Evolutionary conservation across 225 moss, liverwort and hornwort species (phyloP), one percentile per base, ranked within the genome.

Genomic region (Neckera pumila): DNA sequence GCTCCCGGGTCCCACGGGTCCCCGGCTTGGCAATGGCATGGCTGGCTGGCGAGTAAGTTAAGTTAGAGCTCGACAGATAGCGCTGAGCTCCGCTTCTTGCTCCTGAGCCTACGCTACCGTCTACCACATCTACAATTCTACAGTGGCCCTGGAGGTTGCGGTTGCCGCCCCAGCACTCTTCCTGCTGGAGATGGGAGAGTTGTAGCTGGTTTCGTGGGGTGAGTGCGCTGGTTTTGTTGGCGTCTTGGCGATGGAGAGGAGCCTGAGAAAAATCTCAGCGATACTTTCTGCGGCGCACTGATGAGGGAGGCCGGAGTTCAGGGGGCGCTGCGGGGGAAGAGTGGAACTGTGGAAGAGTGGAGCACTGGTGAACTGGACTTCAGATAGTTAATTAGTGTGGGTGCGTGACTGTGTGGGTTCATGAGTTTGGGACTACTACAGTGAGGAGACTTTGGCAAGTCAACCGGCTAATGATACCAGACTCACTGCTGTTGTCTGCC

Each of bases 51-150:
- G 27, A 14, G 9, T 58, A 25, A 51, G 51, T 51, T 58, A 25
- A 51, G 51, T 51, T 51, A 51, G 16, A 42, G 34, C 14, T 22
- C 80, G 65, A 8, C 33, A 89, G 92, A 89, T 91, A 88, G 87
- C 80, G 86, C 80, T 85, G 73, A 83, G 89, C 76, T 83, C 89
- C 89, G 91, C 69, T 83, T 89, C 85, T 89, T 59, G 67, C 81
- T 84, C 90, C 26, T 34, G 76, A 60, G 80, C 21, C 76, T 20
- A 49, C 76, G 73, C 31, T n/a, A n/a, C n/a, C n/a, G n/a, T 49
- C 75, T 33, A 75, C 75, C 45, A 2, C 7, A 49, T 49, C 75
- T 75, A 75, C 75, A 75, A 33, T 33, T 18, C 3, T 49, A 33
- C 49, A 75, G 49, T 33, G 49, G 12, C 76, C 49, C 3, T 3